Evolutionary conservation across 257 asterid genomes (phyloP).

Genomic region (Thymus mandschuricus): DNA sequence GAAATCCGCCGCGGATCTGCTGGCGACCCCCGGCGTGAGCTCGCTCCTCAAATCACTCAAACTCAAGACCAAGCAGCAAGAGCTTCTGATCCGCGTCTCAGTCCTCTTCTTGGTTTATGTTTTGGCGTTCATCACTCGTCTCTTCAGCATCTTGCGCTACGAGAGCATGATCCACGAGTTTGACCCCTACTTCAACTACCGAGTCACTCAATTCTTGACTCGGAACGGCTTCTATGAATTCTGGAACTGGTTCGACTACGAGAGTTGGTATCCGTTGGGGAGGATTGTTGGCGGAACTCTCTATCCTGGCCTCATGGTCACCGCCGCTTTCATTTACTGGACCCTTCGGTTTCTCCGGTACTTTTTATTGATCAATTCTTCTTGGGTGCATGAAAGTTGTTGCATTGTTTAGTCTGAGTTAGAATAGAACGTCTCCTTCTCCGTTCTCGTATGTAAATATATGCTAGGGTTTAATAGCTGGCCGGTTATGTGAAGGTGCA

Average conservation of each 20-base stretch:
- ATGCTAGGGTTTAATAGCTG: neutral
- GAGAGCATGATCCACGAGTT: slow-evolving; percentile 99
- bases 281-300: slow-evolving; percentile 94
- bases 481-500: neutral
- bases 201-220: slow-evolving; percentile 85
- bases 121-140: slow-evolving; percentile 81
- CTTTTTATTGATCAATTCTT: neutral
- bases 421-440: neutral
- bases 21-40: slow-evolving; percentile 42
- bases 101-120: slow-evolving; percentile 78
- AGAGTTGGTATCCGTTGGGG: slow-evolving; percentile 98
- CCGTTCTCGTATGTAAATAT: neutral
- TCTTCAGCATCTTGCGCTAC: slow-evolving; percentile 91
- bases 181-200: slow-evolving; percentile 97
- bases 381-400: neutral
- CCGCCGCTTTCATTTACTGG: slow-evolving; percentile 93
- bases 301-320: slow-evolving; percentile 98
- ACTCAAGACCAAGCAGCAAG: slow-evolving; percentile 96
- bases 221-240: slow-evolving; percentile 84
- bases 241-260: slow-evolving; percentile 99
- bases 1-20: slow-evolving; percentile 53
- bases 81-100: slow-evolving; percentile 80
- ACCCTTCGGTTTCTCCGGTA: slow-evolving; percentile 85
- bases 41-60: slow-evolving; percentile 59
- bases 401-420: neutral